Conservation (phyloP, 1,284 basidiomycete species). For the Rhodotorula sp. region DNA sequence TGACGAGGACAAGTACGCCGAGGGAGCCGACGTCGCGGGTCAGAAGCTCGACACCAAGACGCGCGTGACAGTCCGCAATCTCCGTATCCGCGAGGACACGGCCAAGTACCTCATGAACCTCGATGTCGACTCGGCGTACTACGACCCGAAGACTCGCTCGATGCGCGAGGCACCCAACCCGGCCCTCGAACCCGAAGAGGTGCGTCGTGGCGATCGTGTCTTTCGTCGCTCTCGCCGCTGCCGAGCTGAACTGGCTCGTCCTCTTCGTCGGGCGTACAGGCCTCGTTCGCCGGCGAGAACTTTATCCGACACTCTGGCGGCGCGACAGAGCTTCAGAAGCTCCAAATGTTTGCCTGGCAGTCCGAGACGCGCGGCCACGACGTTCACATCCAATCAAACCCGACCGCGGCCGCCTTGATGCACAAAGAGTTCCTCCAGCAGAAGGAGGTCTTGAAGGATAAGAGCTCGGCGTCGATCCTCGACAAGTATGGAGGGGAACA, state of each 20-base stretch:
- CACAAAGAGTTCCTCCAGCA: conserved; percentile 88
- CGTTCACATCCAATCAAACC: conserved; percentile 92
- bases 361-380: conserved; percentile 89
- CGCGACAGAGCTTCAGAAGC: conserved; percentile 80
- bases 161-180: conserved; percentile 95
- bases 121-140: conserved; percentile 93
- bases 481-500: conserved; percentile 91
- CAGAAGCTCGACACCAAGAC: conserved; percentile 98
- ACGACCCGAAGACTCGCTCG: conserved; percentile 98
- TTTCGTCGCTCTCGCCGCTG: not conserved
- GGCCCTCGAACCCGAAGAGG: conserved; percentile 77
- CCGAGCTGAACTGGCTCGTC: not conserved
- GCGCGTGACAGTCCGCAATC: conserved; percentile 93
- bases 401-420: conserved; percentile 88
- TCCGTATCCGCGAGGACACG: conserved; percentile 98
- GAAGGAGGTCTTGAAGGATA: conserved; percentile 86
- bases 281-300: conserved; percentile 93
- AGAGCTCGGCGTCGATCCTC: conserved; percentile 80
- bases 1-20: conserved; percentile 95
- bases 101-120: conserved; percentile 98
- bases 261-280: conserved; percentile 53
- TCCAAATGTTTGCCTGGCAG: conserved; percentile 98
- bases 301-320: conserved; percentile 88
- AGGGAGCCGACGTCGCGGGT: conserved; percentile 93
- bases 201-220: conserved; percentile 50